Evolutionary conservation across 75 land plant genomes (phyloP).

Genomic region (Pseudotsuga menziesii): DNA sequence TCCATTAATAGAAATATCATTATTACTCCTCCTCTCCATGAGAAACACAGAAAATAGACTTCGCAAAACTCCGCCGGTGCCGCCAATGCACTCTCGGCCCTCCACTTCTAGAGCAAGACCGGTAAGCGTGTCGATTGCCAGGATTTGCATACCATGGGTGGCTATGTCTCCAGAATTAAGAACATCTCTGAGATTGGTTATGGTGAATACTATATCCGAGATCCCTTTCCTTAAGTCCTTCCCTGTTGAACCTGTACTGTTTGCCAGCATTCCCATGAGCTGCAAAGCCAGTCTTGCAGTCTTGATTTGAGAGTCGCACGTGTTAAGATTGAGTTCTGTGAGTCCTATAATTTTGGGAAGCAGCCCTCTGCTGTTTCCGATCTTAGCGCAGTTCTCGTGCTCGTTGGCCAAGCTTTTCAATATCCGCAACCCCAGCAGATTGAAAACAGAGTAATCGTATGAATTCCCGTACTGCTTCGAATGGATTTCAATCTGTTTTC

Average conservation of each 20-base stretch:
- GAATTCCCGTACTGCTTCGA: too few relatives aligned
- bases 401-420: conserved; percentile 42
- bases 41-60: conserved; percentile 48
- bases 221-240: conserved; percentile 48
- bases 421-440: conserved; percentile 15
- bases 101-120: conserved; percentile 65
- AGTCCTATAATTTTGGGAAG: conserved; percentile 36
- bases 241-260: conserved; percentile 56
- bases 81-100: conserved; percentile 60
- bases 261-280: conserved; percentile 54
- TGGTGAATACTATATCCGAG: conserved; percentile 60
- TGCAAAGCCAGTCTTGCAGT: conserved; percentile 47
- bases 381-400: conserved; percentile 29
- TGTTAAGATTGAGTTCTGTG: conserved; percentile 19
- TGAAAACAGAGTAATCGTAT: conserved; percentile 1
- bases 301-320: conserved; percentile 29
- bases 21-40: not conserved
- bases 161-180: conserved; percentile 28
- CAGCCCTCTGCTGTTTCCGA: conserved; percentile 17
- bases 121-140: conserved; percentile 58
- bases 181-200: conserved; percentile 71
- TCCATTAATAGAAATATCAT: not conserved
- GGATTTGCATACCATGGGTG: conserved; percentile 29
- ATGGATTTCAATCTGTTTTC: too few relatives aligned
- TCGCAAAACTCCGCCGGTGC: conserved; percentile 69